Percentiles rank a stretch among this genome's conserved stretches.
phyloP scores from a whole-genome alignment of 371 early-diverging fungal species.

The Modicella reniformis region DNA sequence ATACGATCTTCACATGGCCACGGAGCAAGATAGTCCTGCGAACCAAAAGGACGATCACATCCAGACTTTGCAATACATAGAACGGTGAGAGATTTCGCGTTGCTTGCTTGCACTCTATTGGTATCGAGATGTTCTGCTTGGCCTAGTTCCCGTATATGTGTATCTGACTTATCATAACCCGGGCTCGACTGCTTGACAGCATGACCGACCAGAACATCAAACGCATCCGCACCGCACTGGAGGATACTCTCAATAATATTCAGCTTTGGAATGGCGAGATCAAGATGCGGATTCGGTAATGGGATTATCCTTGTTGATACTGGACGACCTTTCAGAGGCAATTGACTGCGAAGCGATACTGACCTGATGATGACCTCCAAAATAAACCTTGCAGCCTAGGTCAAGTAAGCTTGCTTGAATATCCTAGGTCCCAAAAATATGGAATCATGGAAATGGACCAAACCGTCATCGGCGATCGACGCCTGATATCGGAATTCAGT shows the following conservation, averaged over 20 bases:
- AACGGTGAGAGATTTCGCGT: constrained; percentile 27
- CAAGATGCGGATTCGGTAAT: constrained; percentile 47
- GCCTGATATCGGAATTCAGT: constrained; percentile 31
- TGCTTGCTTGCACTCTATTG: neutral
- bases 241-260: constrained; percentile 16
- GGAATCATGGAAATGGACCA: constrained; percentile 18
- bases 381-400: constrained; percentile 47
- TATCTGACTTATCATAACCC: too few species aligned
- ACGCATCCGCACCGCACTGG: constrained; percentile 20
- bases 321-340: neutral
- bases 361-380: neutral
- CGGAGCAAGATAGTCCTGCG: neutral
- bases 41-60: neutral
- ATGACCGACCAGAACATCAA: constrained; percentile 26
- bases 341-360: neutral
- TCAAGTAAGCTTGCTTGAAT: constrained; percentile 17
- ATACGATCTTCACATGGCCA: constrained; percentile 24
- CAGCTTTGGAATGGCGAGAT: constrained; percentile 34
- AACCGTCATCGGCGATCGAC: constrained; percentile 9
- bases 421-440: constrained; percentile 13
- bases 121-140: too few species aligned
- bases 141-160: too few species aligned
- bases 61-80: constrained; percentile 28
- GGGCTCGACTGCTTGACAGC: neutral
- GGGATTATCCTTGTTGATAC: neutral